Evolutionary conservation across 331 rosid species (phyloP).

Genomic region (Stylosanthes scabra): DNA sequence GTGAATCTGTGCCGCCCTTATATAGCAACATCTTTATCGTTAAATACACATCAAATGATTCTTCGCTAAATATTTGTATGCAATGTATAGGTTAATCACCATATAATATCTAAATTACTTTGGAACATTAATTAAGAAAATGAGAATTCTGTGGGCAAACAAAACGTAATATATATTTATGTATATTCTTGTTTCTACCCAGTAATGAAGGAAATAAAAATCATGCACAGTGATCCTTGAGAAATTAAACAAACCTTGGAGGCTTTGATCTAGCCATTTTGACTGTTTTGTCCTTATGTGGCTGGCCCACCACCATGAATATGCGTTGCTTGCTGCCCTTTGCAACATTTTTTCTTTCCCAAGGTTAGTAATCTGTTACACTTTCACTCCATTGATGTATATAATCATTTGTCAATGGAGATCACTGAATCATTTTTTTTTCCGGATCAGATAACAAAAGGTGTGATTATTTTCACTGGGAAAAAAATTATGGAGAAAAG

Average conservation of each 20-base stretch:
- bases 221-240: slow-evolving; percentile 14
- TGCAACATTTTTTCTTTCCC: slow-evolving; percentile 75
- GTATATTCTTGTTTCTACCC: slow-evolving; percentile 7
- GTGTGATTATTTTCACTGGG: slow-evolving; percentile 15
- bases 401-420: slow-evolving; percentile 28
- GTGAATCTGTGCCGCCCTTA: too few species aligned
- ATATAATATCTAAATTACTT: slow-evolving; percentile 1
- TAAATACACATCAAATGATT: neutral
- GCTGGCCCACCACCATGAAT: slow-evolving; percentile 99
- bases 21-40: slow-evolving; percentile 11
- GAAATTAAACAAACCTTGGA: slow-evolving; percentile 63
- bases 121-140: slow-evolving; percentile 15
- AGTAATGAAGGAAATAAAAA: neutral
- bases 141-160: slow-evolving; percentile 10
- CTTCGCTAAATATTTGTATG: slow-evolving; percentile 4
- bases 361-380: slow-evolving; percentile 25
- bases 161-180: neutral
- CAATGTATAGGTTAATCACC: slow-evolving; percentile 14
- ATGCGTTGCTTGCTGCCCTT: slow-evolving; percentile 97
- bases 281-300: slow-evolving; percentile 97
- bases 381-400: slow-evolving; percentile 42
- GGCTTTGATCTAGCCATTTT: slow-evolving; percentile 93
- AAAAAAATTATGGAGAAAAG: slow-evolving; percentile 35
- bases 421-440: neutral
- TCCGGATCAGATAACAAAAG: slow-evolving; percentile 30